Evolutionary conservation across 192 early-diverging fungal species (phyloP), one percentile per base, ranked within the genome.

Genomic region (Rhizophagus sp.): DNA sequence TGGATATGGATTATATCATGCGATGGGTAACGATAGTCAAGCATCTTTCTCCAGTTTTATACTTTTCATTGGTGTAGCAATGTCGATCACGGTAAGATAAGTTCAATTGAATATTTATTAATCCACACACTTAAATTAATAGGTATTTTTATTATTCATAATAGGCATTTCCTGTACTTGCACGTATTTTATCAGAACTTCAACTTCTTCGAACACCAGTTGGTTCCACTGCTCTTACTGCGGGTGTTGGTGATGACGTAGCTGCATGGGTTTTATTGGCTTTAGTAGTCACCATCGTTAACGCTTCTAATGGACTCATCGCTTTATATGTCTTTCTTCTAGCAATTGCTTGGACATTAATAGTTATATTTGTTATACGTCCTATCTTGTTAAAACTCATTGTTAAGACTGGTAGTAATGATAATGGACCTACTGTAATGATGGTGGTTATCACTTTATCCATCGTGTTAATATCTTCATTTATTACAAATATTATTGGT

Each of bases 161-260:
- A 9, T 69, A 87, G 84, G 96, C 96, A 0, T 99, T 97, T 79
- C 97, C 97, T 0, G 97, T 99, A 5, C 88, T 99, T 27, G 97
- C 95, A 0, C 95, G 97, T 80, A 97, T 99, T 70, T 83, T 99
- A 76, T 92, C 95, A 0, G 96, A 97, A 84, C 88, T 92, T 52
- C 96, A 96, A 79, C 83, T 99, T 44, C 83, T 97, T 47, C 85
- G 87, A 17, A 96, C 96, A 25, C 86, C 85, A n/a, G 95, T 97
- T 10, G 97, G 96, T 4, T 88, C 91, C 27, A 86, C 93, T 36
- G 91, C 96, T 15, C 89, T 99, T 65, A 91, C 94, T 24, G 91
- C 95, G 6, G 96, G 95, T 4, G 91, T 96, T 19, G 87, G 95
- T 39, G 95, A 97, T 79, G 97, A 99, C 79, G 92, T 92, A 39